Evolutionary conservation across 2,329 filamentous ascomycete genomes (phyloP), one percentile per base, ranked within the genome.

Genomic region (Neopestalotiopsis clavispora): DNA sequence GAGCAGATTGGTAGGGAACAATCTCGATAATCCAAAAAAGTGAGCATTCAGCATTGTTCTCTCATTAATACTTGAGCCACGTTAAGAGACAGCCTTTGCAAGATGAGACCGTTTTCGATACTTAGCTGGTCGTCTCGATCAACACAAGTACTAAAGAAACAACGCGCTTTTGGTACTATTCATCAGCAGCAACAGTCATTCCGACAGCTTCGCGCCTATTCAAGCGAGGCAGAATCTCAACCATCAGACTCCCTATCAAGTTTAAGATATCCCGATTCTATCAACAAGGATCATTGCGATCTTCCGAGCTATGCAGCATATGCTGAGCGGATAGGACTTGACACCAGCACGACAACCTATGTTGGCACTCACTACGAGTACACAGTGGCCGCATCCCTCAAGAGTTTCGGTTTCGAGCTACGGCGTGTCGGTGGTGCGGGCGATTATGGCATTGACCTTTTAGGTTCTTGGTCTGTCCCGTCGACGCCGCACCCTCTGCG

Each of bases 321-420:
- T 77, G 90, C 90, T 4, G 77, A 84, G 23, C 86, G 86, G 64
- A 85, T 81, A 0, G 83, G 85, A 0, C 83, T 94, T 28, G 84
- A 88, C 71, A 78, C 82, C 0, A 80, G 78, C 4, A 89, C 87
- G 17, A 89, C 88, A 0, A 85, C 89, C 59, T 95, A 90, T 76
- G 83, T 90, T 57, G 93, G 93, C 72, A 95, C 92, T 0, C 88
- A 87, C 77, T 95, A 93, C 81, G 93, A 96, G 79, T 95, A 95
- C 81, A 89, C 84, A 0, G 87, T 90, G 3, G 85, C 87, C 5
- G 77, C 80, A 4, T 80, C 87, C 1, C 85, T 95, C 0, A 75
- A 84, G 3, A 80, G 81, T 1, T 86, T 92, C 66, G 90, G 90
- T 67, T 92, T 95, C 81, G 79, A 82, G 28, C 84, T 95, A 42